Evolutionary conservation across 2,329 filamentous ascomycete genomes (phyloP), one percentile per base, ranked within the genome.

Genomic region (Botrytis aclada): DNA sequence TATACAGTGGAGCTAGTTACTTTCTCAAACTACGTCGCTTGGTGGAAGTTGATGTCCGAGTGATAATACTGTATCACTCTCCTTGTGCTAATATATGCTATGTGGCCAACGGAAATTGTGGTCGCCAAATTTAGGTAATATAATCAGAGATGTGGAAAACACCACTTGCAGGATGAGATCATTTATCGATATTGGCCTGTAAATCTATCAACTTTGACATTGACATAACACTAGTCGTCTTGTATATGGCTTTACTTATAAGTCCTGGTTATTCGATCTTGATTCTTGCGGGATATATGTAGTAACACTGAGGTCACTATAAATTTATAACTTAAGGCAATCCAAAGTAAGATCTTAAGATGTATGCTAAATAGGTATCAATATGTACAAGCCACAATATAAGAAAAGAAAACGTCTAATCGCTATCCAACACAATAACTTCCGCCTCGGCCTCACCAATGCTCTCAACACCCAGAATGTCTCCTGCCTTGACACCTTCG

Each of bases 381-480:
- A 69, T 69, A 41, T 18, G 56, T 32, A 47, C 29, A 69, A 69
- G 3, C 2, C 1, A 32, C 3, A 69, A 25, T 8, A 9, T 0
- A 54, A 4, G 7, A 61, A 37, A 0, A 22, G 18, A 39, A 16
- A n/a, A 54, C 16, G 25, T 8, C 60, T 74, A 75, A 74, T 75
- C 72, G 41, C 74, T 75, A 51, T 75, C 74, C 69, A 79, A 74
- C 62, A 79, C 58, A 29, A 77, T 72, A 54, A 76, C 73, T 47
- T 75, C 74, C 14, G 72, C 72, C 37, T 75, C 74, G 0, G 80
- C 90, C 72, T 89, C 88, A 2, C 91, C 91, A 51, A 93, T 84
- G 78, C 88, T 92, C 82, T 93, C 90, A 47, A 93, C 85, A 2
- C 82, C 82, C 54, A 93, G 82, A 77, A 86, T 87, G 80, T 93